Conservation (phyloP, 129 eudicot species). For the Centrapalus pauciflorus region DNA sequence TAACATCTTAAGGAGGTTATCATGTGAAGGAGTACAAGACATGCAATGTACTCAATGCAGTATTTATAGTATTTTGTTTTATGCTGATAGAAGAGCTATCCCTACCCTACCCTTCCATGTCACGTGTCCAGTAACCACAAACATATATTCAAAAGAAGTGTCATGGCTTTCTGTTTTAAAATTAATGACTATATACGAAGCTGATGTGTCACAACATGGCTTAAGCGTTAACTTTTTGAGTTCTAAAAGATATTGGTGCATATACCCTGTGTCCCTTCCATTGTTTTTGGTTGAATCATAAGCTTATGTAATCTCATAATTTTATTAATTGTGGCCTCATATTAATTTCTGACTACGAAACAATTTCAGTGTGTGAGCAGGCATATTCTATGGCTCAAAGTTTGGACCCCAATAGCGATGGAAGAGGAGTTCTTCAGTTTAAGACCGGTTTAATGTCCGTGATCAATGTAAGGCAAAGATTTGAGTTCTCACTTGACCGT, state of each 20-base stretch:
- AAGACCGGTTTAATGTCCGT: conserved; percentile 95
- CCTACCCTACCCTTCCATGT: background rate
- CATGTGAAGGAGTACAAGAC: conserved; percentile 9
- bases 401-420: conserved; percentile 88
- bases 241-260: background rate
- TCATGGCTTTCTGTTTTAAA: background rate
- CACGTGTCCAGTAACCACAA: background rate
- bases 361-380: conserved; percentile 87
- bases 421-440: conserved; percentile 98
- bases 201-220: conserved; percentile 8
- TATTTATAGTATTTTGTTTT: background rate
- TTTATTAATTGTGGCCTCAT: background rate
- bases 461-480: conserved; percentile 59
- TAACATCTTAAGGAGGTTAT: conserved; percentile 4
- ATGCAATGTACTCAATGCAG: background rate
- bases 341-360: conserved; percentile 14
- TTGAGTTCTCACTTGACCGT: conserved; percentile 6
- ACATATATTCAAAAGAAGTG: background rate
- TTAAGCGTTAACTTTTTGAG: background rate
- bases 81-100: conserved; percentile 4
- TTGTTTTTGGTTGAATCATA: background rate
- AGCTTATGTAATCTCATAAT: conserved; percentile 2
- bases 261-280: conserved; percentile 8
- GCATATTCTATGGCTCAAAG: conserved; percentile 94
- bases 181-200: background rate